phyloP scores from a whole-genome alignment of 805 yeast genomes.

The Hanseniaspora vineae region DNA sequence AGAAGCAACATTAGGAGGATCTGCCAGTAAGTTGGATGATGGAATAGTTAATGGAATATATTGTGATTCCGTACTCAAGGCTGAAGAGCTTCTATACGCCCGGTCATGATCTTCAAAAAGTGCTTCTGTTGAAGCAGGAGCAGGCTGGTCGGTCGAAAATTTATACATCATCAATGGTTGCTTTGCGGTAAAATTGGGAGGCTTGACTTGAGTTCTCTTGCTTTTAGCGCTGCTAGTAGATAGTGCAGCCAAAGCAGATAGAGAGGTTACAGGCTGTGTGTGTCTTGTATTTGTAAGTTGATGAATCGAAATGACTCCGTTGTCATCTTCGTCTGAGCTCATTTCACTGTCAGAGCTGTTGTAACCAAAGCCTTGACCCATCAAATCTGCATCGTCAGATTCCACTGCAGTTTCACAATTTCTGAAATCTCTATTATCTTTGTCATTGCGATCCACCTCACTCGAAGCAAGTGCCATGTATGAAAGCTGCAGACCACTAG shows the following conservation, averaged over 20 bases:
- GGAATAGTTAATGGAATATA: not conserved
- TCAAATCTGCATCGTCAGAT: conserved; percentile 1
- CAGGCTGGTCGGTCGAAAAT: not conserved
- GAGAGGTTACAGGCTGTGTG: conserved; percentile 2
- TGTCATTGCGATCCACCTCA: too few species aligned
- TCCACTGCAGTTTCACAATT: too few species aligned
- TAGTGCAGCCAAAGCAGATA: not conserved
- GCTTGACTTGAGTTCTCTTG: not conserved
- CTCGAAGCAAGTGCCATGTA: too few species aligned
- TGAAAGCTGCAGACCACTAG: too few species aligned
- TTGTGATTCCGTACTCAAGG: not conserved
- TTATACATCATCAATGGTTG: not conserved
- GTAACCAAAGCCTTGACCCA: conserved; percentile 17
- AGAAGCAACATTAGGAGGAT: not conserved
- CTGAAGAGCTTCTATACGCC: not conserved
- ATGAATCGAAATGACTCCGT: conserved; percentile 6
- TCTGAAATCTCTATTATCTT: too few species aligned
- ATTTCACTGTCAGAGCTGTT: conserved; percentile 6
- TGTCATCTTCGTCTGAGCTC: conserved; percentile 14
- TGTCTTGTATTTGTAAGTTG: conserved; percentile 3
- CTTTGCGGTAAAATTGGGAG: not conserved
- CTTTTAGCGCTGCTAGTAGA: not conserved
- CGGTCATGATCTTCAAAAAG: not conserved
- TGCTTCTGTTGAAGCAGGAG: not conserved
- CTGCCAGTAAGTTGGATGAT: not conserved